Evolutionary conservation across 768 basidiomycete species (phyloP), one percentile per base, ranked within the genome.

Genomic region (Russula sp.): DNA sequence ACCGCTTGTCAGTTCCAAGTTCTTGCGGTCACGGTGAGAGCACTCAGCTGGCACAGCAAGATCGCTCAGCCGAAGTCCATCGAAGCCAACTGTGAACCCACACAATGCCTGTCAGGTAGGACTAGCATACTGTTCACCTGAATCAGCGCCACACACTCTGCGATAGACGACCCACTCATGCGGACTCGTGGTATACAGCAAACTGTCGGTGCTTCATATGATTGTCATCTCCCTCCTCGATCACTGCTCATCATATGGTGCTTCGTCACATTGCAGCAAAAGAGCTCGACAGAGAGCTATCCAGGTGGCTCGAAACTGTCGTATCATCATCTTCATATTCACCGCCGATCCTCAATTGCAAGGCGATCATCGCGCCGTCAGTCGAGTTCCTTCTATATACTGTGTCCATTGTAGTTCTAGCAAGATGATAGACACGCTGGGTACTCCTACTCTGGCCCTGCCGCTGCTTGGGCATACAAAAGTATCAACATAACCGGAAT

Each of bases 381-480:
- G 92, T 80, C n/a, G 47, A 49, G 34, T 20, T 44, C 37, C 31
- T 53, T 35, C 39, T 39, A 47, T 45, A 42, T 45, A 34, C 42
- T 55, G 27, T 57, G 61, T 54, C 27, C 11, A 35, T 20, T 9
- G 13, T 14, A 27, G 31, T 42, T 52, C 54, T 32, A n/a, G 55
- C 34, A 31, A 13, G 20, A 14, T 22, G 45, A 27, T 72, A 98
- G 95, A 10, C 97, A 99, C 74, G 97, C 97, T 2, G 97, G 97
- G 6, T 98, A 95, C 76, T 82, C 86, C 5, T 98, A 97, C 75
- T 97, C 94, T 58, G 97, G 97, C 22, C 86, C 85, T 5, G 81
- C 95, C 0, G 96, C 97, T 2, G 96, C 94, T 2, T 98, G 94
- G 93, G 96, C 96, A 0, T 99, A 98, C 77, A 88, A 85, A 73